Base-by-base conservation (phyloP, 768 basidiomycete species). In the Lactarius tabidus region DNA sequence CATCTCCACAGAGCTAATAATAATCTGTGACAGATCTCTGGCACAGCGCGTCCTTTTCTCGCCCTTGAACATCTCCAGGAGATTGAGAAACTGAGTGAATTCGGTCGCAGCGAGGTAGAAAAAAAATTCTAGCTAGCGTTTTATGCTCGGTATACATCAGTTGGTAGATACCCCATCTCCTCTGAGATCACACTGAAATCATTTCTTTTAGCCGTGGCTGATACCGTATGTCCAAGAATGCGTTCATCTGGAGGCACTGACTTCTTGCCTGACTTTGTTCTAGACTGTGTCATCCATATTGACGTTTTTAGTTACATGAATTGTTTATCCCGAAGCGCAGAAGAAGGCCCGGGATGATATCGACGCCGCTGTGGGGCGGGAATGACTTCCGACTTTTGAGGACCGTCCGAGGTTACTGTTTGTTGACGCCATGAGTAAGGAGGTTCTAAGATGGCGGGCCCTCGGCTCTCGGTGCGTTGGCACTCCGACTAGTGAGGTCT, bases 301-400 rank as follows among this genome's bases (percentile, higher is more conserved):
- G n/a, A 36, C 35, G 5, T 36, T 36, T 36, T 36, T 36, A 12
- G 35, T 36, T 36, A 12, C 35, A 36, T 36, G 35, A 9, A 9
- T 36, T 2, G 35, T 36, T 36, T 12, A 36, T 10, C 35, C 35
- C 5, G 35, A 36, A 12, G 35, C 35, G 35, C 35, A 36, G 35
- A 36, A 36, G 35, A 36, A 10, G 35, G 35, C 35, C 12, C 35
- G 67, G 29, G 64, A 59, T 10, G 69, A 73, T 59, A 53, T 73
- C 5, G 71, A 72, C 56, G 48, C 51, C 29, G 65, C 70, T 15
- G 45, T 69, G 2, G 71, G 70, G 17, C 23, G 59, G 29, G 58
- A 65, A 35, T 55, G 65, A 17, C 64, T 72, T 14, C 72, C 72
- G 1, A 59, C 58, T 23, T 48, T 48, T 23, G 58, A 59, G 45